Base-by-base conservation (phyloP, 2,329 filamentous ascomycete species). In the Botrytis fragariae region DNA sequence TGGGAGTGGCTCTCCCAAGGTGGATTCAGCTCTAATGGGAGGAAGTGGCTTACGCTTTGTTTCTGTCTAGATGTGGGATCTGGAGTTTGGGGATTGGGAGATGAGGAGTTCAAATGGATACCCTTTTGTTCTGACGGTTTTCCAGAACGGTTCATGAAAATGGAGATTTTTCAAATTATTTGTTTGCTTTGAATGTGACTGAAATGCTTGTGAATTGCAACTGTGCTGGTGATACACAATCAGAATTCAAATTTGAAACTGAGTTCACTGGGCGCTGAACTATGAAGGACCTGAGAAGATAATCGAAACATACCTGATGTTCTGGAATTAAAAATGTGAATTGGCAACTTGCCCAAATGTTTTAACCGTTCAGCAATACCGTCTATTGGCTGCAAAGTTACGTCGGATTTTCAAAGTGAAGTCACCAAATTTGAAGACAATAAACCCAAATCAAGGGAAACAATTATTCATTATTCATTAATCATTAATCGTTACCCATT, bases 211-310 rank as follows among this genome's bases (percentile, higher is more conserved):
- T 54, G 5, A 14, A 29, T 14, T 8, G 35, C 10, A 35, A 16
- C 12, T 39, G 7, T 54, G 45, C n/a, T 51, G 14, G 44, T 29
- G 44, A 42, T 29, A 51, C 14, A 10, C 3, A 7, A 25, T 10
- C 8, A 42, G 6, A 39, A 14, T 9, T 20, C 35, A 39, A 54
- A 5, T 22, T n/a, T 8, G 3, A 51, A 54, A 2, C 2, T 1
- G 48, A 39, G 16, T 5, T 51, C 22, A 37, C 22, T 18, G 45
- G 14, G 45, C 18, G 35, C 22, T 25, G 32, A 51, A 25, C 9
- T 42, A 0, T n/a, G 25, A n/a, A 5, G 3, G 0, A 0, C 32
- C 25, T 39, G 4, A 0, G 0, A 2, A 39, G 32, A 25, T 18
- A 39, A 2, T 20, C 7, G 12, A 57, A 57, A n/a, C n/a, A 57